Conservation (phyloP, 2,329 filamentous ascomycete species). For the Samsoniella hepiali region DNA sequence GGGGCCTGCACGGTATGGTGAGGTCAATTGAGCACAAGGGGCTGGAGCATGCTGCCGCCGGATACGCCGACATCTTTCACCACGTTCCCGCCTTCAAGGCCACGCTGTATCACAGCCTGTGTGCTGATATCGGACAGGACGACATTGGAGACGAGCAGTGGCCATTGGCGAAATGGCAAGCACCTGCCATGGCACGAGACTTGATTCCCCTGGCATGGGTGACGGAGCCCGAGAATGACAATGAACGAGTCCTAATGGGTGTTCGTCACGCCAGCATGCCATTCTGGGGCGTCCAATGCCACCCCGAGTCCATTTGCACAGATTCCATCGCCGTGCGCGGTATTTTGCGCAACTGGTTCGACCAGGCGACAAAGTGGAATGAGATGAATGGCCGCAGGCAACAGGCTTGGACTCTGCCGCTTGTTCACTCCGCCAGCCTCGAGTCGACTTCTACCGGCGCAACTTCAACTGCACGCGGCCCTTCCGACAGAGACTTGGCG, state of each 20-base stretch:
- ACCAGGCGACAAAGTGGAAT: conserved; percentile 60
- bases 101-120: conserved; percentile 72
- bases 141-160: conserved; percentile 34
- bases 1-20: conserved; percentile 80
- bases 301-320: conserved; percentile 86
- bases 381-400: conserved; percentile 24
- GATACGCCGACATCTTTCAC: conserved; percentile 59
- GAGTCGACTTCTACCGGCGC: conserved; percentile 20
- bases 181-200: conserved; percentile 35
- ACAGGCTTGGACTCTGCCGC: conserved; percentile 15
- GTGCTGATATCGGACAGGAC: conserved; percentile 53
- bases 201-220: conserved; percentile 63
- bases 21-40: conserved; percentile 59
- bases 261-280: conserved; percentile 65
- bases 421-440: conserved; percentile 24
- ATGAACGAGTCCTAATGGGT: conserved; percentile 69
- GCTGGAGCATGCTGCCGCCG: conserved; percentile 6
- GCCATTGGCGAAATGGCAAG: conserved; percentile 39
- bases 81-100: conserved; percentile 59
- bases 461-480: conserved; percentile 4
- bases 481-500: conserved; percentile 24
- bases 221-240: conserved; percentile 38
- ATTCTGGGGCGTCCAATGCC: conserved; percentile 86
- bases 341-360: conserved; percentile 75
- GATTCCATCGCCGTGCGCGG: conserved; percentile 56